These are phyloP conservation scores for Fusarium illudens DNA, from an alignment of 2,329 filamentous ascomycete genomes.

Conservation along the genomic window DNA sequence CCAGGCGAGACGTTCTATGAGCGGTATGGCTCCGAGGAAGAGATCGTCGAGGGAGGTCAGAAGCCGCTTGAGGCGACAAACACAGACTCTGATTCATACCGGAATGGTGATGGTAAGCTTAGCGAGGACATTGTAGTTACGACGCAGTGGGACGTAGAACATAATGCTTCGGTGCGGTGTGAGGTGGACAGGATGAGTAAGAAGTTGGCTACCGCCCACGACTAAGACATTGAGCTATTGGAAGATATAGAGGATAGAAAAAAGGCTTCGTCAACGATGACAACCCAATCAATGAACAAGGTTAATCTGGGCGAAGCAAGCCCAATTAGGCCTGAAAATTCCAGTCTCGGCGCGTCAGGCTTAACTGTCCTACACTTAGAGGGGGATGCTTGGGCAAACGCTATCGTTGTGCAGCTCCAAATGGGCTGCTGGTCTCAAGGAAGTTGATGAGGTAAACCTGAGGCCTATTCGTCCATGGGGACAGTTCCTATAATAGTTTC, in stretches of 20 bases:
- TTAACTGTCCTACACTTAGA: background rate
- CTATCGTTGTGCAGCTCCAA: too few species aligned
- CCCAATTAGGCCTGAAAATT: too few species aligned
- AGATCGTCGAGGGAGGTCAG: background rate
- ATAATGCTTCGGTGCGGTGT: background rate
- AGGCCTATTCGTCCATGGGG: too few species aligned
- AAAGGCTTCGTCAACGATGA: background rate
- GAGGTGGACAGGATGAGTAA: background rate
- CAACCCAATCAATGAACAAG: background rate
- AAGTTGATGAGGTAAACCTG: too few species aligned
- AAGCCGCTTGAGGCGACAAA: background rate
- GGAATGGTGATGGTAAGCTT: background rate
- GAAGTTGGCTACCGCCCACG: background rate
- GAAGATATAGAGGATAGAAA: background rate
- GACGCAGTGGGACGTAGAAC: background rate
- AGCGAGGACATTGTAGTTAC: background rate
- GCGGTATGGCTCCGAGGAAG: background rate
- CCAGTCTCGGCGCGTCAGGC: too few species aligned
- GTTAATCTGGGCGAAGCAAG: too few species aligned
- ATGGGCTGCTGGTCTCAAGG: too few species aligned
- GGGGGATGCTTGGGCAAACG: too few species aligned
- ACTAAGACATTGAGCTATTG: background rate
- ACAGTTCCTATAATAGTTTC: too few species aligned
- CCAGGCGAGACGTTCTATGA: background rate
- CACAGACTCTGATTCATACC: background rate